Evolutionary conservation across 2,329 filamentous ascomycete species (phyloP), one percentile per base, ranked within the genome.

Genomic region (Dactylella cylindrospora): DNA sequence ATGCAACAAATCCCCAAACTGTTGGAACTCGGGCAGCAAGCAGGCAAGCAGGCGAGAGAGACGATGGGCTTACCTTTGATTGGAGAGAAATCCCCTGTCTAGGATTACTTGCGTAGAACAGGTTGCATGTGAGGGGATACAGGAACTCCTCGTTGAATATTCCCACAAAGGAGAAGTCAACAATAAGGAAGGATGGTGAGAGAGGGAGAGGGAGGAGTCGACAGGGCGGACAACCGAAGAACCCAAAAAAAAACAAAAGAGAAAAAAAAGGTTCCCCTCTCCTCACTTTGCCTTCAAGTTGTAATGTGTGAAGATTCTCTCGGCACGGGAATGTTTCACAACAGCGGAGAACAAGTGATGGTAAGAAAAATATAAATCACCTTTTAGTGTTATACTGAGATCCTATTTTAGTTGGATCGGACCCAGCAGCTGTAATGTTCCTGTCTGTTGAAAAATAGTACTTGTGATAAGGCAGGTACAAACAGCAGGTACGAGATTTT

Each of bases 381-480:
- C 25, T 49, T 35, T 50, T 35, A 51, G 32, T 32, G 46, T 53
- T 54, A 41, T 49, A 47, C 54, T 49, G 57, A 62, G 57, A 62
- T 54, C 49, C 57, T 62, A 54, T 54, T 62, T 35, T 62, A 62
- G 57, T 33, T 49, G 57, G 46, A 54, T 62, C 57, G 57, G 57
- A 53, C 54, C 57, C 57, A 50, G 36, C 57, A 49, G 40, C 36
- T 54, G 49, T 19, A 33, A 54, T 54, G 57, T 54, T 62, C 49
- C 57, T 62, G 57, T 36, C 49, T 62, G 57, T 49, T 62, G 57
- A 54, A 62, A 62, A 62, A 49, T 33, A 62, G 57, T 54, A 39
- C 38, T 62, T 49, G 57, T 62, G 57, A 62, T 62, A 62, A 62
- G 49, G 57, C 57, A 62, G 57, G 57, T 62, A 62, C 57, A 62